Evolutionary conservation across 1,284 basidiomycete genomes (phyloP).

Genomic region (Anthracocystis panici-leucophaei): DNA sequence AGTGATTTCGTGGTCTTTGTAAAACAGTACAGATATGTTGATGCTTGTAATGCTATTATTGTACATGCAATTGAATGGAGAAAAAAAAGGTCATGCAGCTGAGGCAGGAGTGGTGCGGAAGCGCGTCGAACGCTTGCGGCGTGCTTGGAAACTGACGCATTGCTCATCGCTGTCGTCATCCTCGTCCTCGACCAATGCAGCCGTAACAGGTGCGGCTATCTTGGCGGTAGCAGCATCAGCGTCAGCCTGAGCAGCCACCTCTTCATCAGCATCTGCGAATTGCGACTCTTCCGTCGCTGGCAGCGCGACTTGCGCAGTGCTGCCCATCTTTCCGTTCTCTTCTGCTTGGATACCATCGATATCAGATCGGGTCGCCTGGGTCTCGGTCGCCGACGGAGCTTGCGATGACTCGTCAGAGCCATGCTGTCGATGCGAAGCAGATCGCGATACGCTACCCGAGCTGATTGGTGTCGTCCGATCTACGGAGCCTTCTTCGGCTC

Average conservation of each 20-base stretch:
- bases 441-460: slow-evolving; percentile 32
- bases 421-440: slow-evolving; percentile 33
- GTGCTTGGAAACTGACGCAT: slow-evolving; percentile 45
- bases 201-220: not conserved
- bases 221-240: slow-evolving; percentile 11
- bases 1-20: not conserved
- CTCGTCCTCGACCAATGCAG: slow-evolving; percentile 9
- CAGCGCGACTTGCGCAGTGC: not conserved
- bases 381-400: slow-evolving; percentile 25
- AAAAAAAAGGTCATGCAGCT: slow-evolving; percentile 8
- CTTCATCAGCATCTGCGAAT: slow-evolving; percentile 51
- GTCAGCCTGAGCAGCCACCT: not conserved
- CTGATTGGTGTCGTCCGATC: slow-evolving; percentile 22
- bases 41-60: too few relatives aligned
- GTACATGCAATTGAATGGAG: too few relatives aligned
- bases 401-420: slow-evolving; percentile 28
- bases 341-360: not conserved
- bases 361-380: slow-evolving; percentile 25
- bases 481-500: not conserved
- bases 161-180: slow-evolving; percentile 50
- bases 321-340: not conserved
- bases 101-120: slow-evolving; percentile 24
- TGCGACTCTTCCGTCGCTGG: slow-evolving; percentile 45
- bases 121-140: slow-evolving; percentile 42
- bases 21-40: too few relatives aligned